Percentiles rank a stretch among this genome's conserved stretches.
These are phyloP conservation scores for Blastobotrys serpentis DNA, from an alignment of 1,139 yeast genomes.

Conservation along the genomic window DNA sequence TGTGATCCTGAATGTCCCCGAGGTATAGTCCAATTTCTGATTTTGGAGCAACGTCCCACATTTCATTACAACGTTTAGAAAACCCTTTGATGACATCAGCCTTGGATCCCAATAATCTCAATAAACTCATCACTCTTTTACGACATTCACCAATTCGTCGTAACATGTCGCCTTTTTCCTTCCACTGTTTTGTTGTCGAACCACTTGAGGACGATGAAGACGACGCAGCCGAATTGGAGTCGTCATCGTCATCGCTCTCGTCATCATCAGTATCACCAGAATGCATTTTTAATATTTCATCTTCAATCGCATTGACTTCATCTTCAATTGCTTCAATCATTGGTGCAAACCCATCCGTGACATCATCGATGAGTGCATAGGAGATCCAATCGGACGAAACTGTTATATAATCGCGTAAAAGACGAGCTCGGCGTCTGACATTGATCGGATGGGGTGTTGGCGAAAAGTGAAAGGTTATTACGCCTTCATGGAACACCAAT, in stretches of 20 bases:
- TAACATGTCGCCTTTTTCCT: constrained; percentile 49
- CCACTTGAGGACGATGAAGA: constrained; percentile 9
- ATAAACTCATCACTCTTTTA: constrained; percentile 85
- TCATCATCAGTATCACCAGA: constrained; percentile 14
- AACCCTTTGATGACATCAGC: constrained; percentile 98
- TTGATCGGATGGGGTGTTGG: constrained; percentile 81
- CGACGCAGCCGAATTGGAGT: background rate
- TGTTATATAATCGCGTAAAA: constrained; percentile 79
- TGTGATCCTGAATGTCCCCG: constrained; percentile 98
- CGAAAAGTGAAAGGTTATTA: constrained; percentile 79
- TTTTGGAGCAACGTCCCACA: constrained; percentile 43
- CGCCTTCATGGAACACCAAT: constrained; percentile 82
- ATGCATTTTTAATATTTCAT: constrained; percentile 33
- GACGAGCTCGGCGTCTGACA: constrained; percentile 89
- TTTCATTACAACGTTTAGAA: constrained; percentile 91
- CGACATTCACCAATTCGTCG: constrained; percentile 85
- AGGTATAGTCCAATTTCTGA: constrained; percentile 60
- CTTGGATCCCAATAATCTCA: constrained; percentile 87
- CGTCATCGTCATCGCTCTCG: constrained; percentile 38
- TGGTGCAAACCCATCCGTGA: constrained; percentile 92
- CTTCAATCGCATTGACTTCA: constrained; percentile 92
- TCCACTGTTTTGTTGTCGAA: constrained; percentile 13
- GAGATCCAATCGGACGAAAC: constrained; percentile 93
- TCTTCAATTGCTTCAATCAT: constrained; percentile 81
- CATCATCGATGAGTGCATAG: constrained; percentile 90